Evolutionary conservation across 129 eudicot species (phyloP), one percentile per base, ranked within the genome.

Genomic region (Pseudognaphalium luteoalbum): DNA sequence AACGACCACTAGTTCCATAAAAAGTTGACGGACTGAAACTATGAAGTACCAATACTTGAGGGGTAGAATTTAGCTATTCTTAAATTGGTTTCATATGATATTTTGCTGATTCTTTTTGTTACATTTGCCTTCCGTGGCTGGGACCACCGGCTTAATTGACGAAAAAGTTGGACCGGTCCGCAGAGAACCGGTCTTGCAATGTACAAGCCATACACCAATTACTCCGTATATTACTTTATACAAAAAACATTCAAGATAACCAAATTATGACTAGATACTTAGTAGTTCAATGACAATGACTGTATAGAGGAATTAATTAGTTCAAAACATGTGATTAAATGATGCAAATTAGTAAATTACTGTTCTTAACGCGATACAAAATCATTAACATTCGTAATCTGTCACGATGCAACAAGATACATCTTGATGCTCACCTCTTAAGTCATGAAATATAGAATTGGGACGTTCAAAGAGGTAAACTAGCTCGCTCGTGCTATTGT

Each of bases 1-100:
- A 14, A 39, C 51, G 65, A n/a, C 62, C 30, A 74, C 62, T 28
- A 62, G 19, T 29, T 21, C n/a, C 6, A 57, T 57, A 7, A 70
- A 34, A 16, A 71, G 65, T 34, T 47, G 15, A 71, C 10, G 82
- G 78, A 64, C 82, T 62, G 58, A 71, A 71, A 9, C 2, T 50
- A 15, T 20, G 25, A 61, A 41, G 17, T 1, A 20, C 1, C 56
- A 71, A 63, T 50, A 44, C 19, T 59, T 59, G 2, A 78, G n/a
- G 71, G 71, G 75, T n/a, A 17, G 0, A 56, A 28, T 68, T 68
- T 68, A 2, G 6, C 67, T 9, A 57, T 77, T 0, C 33, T 22
- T 7, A 25, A 25, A 1, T 25, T 25, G 28, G 28, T 25, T 25
- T 1, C 28, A 25, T 25, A 32, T 47, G 3, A 3, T 0, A 47